These are phyloP conservation scores for Leccinum aurantiacum DNA, from an alignment of 768 basidiomycete genomes.

Conservation along the genomic window DNA sequence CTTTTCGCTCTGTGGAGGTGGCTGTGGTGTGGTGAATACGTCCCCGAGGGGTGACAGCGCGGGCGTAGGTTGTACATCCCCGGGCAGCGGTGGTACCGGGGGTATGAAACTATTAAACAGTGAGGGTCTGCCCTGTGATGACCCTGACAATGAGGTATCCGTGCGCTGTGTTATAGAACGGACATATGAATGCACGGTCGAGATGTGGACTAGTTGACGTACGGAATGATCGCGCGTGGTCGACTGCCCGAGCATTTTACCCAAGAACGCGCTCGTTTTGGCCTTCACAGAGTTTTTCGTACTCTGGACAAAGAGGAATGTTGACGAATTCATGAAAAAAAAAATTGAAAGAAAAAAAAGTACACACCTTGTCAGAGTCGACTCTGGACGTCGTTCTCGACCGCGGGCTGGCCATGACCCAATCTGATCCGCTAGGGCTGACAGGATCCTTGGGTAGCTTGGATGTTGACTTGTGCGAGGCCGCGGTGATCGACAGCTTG, in stretches of 20 bases:
- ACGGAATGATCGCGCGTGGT: slow-evolving; percentile 71
- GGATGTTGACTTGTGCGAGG: slow-evolving; percentile 19
- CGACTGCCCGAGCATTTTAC: slow-evolving; percentile 72
- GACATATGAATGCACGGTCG: slow-evolving; percentile 17
- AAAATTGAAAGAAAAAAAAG: not conserved
- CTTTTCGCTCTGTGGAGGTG: slow-evolving; percentile 45
- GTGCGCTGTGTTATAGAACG: slow-evolving; percentile 50
- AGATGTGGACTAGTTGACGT: slow-evolving; percentile 24
- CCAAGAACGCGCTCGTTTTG: slow-evolving; percentile 79
- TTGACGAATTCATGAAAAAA: not conserved
- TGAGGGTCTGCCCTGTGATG: slow-evolving; percentile 28
- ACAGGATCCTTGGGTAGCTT: slow-evolving; percentile 31
- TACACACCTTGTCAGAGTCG: slow-evolving; percentile 48
- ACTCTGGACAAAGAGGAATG: slow-evolving; percentile 12
- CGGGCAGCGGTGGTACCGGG: slow-evolving; percentile 50
- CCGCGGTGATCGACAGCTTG: slow-evolving; percentile 36
- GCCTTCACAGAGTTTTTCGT: slow-evolving; percentile 66
- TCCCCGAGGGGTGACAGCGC: slow-evolving; percentile 50
- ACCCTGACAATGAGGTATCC: slow-evolving; percentile 41
- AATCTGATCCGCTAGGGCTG: slow-evolving; percentile 42
- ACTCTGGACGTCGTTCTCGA: slow-evolving; percentile 42
- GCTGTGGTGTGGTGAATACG: slow-evolving; percentile 42
- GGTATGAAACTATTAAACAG: slow-evolving; percentile 39
- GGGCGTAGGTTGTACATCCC: slow-evolving; percentile 39
- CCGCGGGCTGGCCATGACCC: slow-evolving; percentile 49